Conservation (phyloP, 2,329 filamentous ascomycete species). For the Apiospora pterosperma region DNA sequence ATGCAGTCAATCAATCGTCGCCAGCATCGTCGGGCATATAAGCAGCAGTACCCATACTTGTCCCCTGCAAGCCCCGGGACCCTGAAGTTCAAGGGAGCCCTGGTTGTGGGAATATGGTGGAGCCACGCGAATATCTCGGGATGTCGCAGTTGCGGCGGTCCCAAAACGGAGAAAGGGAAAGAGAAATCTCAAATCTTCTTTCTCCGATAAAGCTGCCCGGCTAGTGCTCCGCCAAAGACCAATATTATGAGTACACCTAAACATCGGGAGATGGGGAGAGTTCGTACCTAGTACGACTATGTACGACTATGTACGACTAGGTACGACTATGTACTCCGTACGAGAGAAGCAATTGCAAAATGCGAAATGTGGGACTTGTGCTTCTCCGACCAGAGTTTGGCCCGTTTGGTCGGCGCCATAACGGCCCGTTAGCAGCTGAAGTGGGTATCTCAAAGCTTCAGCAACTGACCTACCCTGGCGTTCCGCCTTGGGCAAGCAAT, state of each 20-base stretch:
- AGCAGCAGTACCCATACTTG: neutral
- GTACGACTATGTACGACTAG: too few species aligned
- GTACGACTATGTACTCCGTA: too few species aligned
- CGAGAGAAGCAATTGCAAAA: neutral
- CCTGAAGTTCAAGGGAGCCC: neutral
- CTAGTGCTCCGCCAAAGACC: neutral
- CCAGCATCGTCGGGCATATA: neutral
- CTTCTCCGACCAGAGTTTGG: neutral
- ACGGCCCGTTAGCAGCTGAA: neutral
- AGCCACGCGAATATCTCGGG: neutral
- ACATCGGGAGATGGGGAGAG: neutral
- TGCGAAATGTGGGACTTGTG: neutral
- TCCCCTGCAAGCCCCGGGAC: neutral
- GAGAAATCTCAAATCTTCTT: neutral
- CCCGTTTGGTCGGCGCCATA: neutral
- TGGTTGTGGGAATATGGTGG: neutral
- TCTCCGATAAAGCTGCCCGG: neutral
- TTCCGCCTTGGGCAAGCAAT: too few species aligned
- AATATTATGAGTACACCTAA: neutral
- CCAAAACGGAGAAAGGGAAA: neutral
- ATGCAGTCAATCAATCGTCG: neutral
- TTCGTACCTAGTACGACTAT: too few species aligned
- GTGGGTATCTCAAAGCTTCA: neutral
- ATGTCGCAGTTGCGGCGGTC: too few species aligned
- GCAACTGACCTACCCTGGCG: too few species aligned